Percentiles rank a stretch among this genome's conserved stretches.
Conservation (phyloP, 1,284 basidiomycete genomes). For the Ceratobasidium sp. region DNA sequence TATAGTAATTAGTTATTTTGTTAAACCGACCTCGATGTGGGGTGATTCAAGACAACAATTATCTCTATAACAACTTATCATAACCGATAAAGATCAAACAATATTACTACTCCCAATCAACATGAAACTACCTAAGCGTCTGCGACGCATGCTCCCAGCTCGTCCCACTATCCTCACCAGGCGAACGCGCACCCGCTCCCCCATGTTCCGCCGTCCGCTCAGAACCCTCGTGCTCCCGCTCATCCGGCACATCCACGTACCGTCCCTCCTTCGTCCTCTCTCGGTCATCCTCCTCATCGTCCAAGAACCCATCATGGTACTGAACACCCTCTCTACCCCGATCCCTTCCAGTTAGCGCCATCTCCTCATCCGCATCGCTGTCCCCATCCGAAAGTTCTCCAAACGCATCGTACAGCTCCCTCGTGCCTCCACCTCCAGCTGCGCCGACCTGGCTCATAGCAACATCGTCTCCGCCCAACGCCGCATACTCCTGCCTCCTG, state of each 20-base stretch:
- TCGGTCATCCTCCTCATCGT: conserved; percentile 59
- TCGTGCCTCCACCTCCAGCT: conserved; percentile 62
- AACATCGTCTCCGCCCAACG: conserved; percentile 75
- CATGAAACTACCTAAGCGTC: conserved; percentile 23
- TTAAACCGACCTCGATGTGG: too few relatives aligned
- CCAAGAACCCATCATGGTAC: conserved; percentile 50
- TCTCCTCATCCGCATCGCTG: conserved; percentile 46
- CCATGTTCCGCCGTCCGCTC: conserved; percentile 37
- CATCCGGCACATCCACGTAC: conserved; percentile 49
- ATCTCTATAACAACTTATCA: not conserved
- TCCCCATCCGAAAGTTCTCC: conserved; percentile 78
- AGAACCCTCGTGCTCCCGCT: conserved; percentile 45
- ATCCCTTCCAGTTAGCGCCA: conserved; percentile 30
- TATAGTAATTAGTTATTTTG: too few relatives aligned
- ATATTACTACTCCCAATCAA: not conserved
- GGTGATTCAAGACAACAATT: too few relatives aligned
- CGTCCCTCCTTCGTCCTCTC: conserved; percentile 69
- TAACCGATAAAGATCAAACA: not conserved
- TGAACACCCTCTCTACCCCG: conserved; percentile 35
- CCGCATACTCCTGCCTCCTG: conserved; percentile 69
- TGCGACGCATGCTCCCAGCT: conserved; percentile 78
- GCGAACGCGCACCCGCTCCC: conserved; percentile 17
- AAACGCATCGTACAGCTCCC: conserved; percentile 92
- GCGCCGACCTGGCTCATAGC: conserved; percentile 72
- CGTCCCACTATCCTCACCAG: conserved; percentile 54